Conservation (phyloP, 768 basidiomycete species). For the Leucosporidium yakuticum region DNA sequence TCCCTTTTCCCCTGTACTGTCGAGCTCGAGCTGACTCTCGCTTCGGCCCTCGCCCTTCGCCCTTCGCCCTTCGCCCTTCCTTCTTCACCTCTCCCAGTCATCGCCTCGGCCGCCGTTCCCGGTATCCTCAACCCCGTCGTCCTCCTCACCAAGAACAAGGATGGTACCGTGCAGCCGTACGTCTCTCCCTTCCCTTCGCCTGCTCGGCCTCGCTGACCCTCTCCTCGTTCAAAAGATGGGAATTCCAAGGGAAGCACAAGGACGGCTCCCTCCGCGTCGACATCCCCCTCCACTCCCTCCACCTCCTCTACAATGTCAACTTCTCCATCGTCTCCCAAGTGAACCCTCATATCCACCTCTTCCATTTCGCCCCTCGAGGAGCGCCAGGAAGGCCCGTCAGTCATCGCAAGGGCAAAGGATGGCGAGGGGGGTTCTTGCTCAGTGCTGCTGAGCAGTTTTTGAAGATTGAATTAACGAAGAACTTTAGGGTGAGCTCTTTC, state of each 20-base stretch:
- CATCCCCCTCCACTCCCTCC: constrained; percentile 57
- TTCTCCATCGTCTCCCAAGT: constrained; percentile 91
- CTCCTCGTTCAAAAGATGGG: constrained; percentile 23
- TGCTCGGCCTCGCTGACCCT: neutral
- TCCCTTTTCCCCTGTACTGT: constrained; percentile 21
- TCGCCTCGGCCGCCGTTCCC: constrained; percentile 77
- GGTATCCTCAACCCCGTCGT: constrained; percentile 94
- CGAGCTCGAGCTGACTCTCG: neutral
- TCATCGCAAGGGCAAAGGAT: constrained; percentile 89
- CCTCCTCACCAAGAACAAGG: constrained; percentile 54
- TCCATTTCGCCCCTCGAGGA: constrained; percentile 49
- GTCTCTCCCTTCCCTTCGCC: neutral
- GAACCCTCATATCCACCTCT: constrained; percentile 55
- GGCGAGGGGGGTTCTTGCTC: constrained; percentile 56
- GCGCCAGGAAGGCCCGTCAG: constrained; percentile 89
- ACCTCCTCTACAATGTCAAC: constrained; percentile 60
- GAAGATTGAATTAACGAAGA: constrained; percentile 91
- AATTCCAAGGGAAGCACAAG: constrained; percentile 35
- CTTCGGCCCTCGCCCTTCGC: too few relatives aligned
- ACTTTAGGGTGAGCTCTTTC: constrained; percentile 62
- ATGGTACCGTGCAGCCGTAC: constrained; percentile 30
- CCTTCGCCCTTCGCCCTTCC: too few relatives aligned
- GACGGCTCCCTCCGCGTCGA: constrained; percentile 60
- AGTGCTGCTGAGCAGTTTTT: constrained; percentile 37
- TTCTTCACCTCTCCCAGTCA: constrained; percentile 7